Evolutionary conservation across 2,329 filamentous ascomycete species (phyloP).

Genomic region (Ceratocystis diversiconidia): DNA sequence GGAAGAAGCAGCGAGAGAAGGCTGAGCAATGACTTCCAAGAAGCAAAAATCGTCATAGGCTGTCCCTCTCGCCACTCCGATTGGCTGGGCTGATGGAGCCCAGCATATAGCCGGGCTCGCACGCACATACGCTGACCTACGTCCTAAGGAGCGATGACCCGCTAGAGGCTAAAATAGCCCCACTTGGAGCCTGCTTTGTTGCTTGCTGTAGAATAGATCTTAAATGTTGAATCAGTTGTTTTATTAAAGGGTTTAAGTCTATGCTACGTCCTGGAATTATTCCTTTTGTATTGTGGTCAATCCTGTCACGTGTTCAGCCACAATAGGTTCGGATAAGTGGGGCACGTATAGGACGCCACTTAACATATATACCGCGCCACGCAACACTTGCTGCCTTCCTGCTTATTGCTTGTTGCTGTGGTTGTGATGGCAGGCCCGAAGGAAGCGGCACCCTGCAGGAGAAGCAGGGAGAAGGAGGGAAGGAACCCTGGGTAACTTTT

Average conservation of each 20-base stretch:
- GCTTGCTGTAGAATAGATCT: too few relatives aligned
- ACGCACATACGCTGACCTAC: not conserved
- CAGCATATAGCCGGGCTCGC: not conserved
- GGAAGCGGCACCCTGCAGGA: not conserved
- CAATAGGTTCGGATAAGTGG: too few relatives aligned
- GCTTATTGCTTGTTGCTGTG: not conserved
- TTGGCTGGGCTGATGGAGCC: not conserved
- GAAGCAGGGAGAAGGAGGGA: too few relatives aligned
- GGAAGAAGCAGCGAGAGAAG: not conserved
- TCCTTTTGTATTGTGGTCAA: too few relatives aligned
- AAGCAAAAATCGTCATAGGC: slow-evolving; percentile 4
- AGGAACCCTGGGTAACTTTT: not conserved
- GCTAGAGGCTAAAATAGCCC: slow-evolving; percentile 5
- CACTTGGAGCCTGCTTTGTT: not conserved
- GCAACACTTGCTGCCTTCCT: not conserved
- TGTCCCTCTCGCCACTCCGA: not conserved
- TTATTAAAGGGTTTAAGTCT: too few relatives aligned
- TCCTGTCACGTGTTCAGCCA: too few relatives aligned
- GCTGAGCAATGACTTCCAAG: not conserved
- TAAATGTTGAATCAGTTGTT: too few relatives aligned
- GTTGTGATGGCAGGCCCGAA: slow-evolving; percentile 8
- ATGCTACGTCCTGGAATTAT: too few relatives aligned
- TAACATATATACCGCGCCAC: too few relatives aligned
- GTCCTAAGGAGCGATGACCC: not conserved
- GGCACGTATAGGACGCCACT: too few relatives aligned